Conservation (phyloP, 2,329 filamentous ascomycete species). For the Grosmannia penicillata region DNA sequence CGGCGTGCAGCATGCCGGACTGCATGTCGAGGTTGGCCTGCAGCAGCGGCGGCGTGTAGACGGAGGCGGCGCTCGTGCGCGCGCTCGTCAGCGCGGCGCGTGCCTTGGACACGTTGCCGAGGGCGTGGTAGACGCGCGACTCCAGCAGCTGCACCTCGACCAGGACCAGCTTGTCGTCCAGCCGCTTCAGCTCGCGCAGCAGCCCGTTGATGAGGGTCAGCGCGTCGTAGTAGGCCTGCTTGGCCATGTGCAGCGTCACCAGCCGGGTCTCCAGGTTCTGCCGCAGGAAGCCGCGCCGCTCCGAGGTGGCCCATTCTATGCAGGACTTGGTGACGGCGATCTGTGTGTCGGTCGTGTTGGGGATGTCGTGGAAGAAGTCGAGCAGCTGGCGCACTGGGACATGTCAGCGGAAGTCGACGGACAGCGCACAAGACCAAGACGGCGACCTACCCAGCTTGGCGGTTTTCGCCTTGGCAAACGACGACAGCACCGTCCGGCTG, state of each 20-base stretch:
- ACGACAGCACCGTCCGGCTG: slow-evolving; percentile 81
- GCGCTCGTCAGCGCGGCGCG: slow-evolving; percentile 89
- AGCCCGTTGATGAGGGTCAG: slow-evolving; percentile 93
- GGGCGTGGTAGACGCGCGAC: slow-evolving; percentile 90
- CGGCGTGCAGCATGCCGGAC: slow-evolving; percentile 95
- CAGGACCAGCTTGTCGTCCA: slow-evolving; percentile 95
- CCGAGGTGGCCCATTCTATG: slow-evolving; percentile 96
- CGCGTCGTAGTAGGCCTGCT: slow-evolving; percentile 94
- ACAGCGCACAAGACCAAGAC: not conserved
- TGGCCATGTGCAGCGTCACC: slow-evolving; percentile 88
- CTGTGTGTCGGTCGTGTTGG: slow-evolving; percentile 87
- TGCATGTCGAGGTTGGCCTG: slow-evolving; percentile 98
- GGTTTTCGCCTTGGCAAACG: slow-evolving; percentile 97
- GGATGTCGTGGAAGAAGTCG: slow-evolving; percentile 87
- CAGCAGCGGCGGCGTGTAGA: slow-evolving; percentile 89
- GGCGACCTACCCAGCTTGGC: slow-evolving; percentile 71
- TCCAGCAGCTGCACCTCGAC: slow-evolving; percentile 97
- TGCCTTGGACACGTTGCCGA: slow-evolving; percentile 92
- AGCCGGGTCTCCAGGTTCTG: slow-evolving; percentile 96
- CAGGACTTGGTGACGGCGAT: slow-evolving; percentile 94
- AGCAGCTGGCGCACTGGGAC: slow-evolving; percentile 82
- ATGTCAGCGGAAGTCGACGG: not conserved
- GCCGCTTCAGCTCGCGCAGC: slow-evolving; percentile 87
- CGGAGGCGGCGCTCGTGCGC: slow-evolving; percentile 85
- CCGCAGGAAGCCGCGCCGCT: slow-evolving; percentile 88